Conservation (phyloP, 78 protist genomes). For the Chrysochromulina tobinii region DNA sequence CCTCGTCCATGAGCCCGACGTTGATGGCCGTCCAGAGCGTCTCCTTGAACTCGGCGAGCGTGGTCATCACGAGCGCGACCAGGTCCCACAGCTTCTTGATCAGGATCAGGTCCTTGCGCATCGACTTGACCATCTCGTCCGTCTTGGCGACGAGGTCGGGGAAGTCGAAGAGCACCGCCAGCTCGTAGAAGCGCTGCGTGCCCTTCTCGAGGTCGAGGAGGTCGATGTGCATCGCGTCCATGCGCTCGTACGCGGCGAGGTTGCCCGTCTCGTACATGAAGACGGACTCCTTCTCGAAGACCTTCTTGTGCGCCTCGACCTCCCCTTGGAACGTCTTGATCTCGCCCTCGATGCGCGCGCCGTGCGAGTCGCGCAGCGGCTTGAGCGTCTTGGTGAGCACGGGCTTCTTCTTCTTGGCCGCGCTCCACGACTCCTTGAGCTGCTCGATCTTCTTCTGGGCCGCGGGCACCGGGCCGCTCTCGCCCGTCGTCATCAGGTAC, state of each 20-base stretch:
- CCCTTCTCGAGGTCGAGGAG: not conserved
- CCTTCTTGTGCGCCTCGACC: not conserved
- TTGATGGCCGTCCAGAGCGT: slow-evolving; percentile 45
- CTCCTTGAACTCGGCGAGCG: not conserved
- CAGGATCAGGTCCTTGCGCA: not conserved
- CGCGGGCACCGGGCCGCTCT: not conserved
- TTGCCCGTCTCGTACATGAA: not conserved
- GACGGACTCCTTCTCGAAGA: not conserved
- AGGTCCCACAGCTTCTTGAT: slow-evolving; percentile 58
- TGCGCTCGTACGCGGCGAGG: not conserved
- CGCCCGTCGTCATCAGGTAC: not conserved
- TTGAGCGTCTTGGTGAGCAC: not conserved
- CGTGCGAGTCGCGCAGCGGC: not conserved
- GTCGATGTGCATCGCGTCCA: not conserved
- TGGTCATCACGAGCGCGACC: not conserved
- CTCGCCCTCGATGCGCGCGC: not conserved
- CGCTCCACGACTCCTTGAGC: not conserved
- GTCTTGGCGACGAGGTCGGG: not conserved
- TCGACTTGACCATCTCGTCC: not conserved
- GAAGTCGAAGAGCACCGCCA: not conserved
- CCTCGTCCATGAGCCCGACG: slow-evolving; percentile 35
- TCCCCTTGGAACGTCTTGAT: not conserved
- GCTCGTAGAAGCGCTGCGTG: not conserved
- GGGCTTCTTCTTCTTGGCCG: not conserved
- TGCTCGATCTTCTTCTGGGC: too few species aligned